Evolutionary conservation across 169 alveolate species (phyloP), one percentile per base, ranked within the genome.

Genomic region (Sarcocystis neurona): DNA sequence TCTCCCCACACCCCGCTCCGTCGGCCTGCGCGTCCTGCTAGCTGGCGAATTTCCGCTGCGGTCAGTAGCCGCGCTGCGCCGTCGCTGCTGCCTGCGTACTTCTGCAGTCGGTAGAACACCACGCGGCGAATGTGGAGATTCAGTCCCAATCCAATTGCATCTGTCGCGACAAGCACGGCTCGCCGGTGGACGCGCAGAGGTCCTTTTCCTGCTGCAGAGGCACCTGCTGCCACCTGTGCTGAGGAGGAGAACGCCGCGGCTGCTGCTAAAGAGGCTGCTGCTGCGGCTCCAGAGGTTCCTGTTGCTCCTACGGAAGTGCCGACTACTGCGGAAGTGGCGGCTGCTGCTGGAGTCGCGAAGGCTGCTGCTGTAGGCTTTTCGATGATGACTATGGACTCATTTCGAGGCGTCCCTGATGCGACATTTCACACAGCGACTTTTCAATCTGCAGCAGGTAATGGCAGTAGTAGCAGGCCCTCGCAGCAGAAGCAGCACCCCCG

Each of bases 71-170:
- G 89, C 39, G 39, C 27, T 32, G 53, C 78, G 6, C 90, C 90
- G 39, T 82, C 89, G n/a, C 47, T 72, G 63, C 89, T 91, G 41
- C 98, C 96, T 77, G 92, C 93, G 43, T 58, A 93, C 89, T 97
- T 97, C n/a, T 47, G 48, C 41, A 95, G 30, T 30, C 94, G 93
- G 44, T 95, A 85, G 90, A 97, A 97, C n/a, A 97, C 94, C 2
- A 97, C 87, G 56, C 99, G 92, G 37, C 94, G 93, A 12, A 97
- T 97, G 30, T 94, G 90, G 72, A 96, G 93, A 88, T 97, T 97
- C 58, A 97, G 91, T 18, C 99, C 99, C 98, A 97, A 95, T 15
- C 99, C 99, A 44, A 97, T 96, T n/a, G 97, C 99, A 88, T 97
- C 98, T 0, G 99, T 96, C 5, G 99, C 97, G 23, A 97, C 93